Percentiles rank a stretch among this genome's conserved stretches.
phyloP scores from a whole-genome alignment of 345 rosid genomes.

The Tarenaya hassleriana region DNA sequence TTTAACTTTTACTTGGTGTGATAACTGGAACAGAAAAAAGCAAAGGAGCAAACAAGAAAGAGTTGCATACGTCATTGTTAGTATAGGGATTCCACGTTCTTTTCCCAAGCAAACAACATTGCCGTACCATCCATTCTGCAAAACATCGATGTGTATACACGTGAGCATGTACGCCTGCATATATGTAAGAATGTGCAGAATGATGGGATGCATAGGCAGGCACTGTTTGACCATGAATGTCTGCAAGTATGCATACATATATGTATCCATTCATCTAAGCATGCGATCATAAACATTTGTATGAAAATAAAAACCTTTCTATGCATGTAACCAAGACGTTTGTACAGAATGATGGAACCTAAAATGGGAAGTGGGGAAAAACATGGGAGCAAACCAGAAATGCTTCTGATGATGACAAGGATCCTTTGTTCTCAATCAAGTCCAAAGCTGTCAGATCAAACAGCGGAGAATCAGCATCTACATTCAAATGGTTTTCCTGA shows the following conservation, averaged over 20 bases:
- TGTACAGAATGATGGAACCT: too few relatives aligned
- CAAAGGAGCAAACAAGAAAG: neutral
- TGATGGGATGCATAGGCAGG: too few relatives aligned
- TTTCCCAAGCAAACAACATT: constrained; percentile 69
- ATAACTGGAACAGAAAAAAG: too few relatives aligned
- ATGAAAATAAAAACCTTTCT: too few relatives aligned
- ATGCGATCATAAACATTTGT: neutral
- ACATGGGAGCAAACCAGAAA: constrained; percentile 28
- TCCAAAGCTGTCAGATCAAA: constrained; percentile 47
- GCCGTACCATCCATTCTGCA: constrained; percentile 73
- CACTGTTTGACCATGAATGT: too few relatives aligned
- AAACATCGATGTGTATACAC: neutral
- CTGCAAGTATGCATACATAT: too few relatives aligned
- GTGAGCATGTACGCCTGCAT: too few relatives aligned
- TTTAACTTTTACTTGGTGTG: too few relatives aligned
- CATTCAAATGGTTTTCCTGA: constrained; percentile 52
- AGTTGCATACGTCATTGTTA: constrained; percentile 65
- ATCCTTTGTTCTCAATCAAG: constrained; percentile 34
- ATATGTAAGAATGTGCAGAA: too few relatives aligned
- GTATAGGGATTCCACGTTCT: constrained; percentile 48
- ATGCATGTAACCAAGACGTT: too few relatives aligned
- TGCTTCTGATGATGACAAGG: constrained; percentile 43
- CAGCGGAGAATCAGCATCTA: constrained; percentile 36
- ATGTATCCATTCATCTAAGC: neutral
- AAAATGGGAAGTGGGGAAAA: too few relatives aligned